Base-by-base conservation (phyloP, 768 basidiomycete genomes). In the Boletus rubescentipes region DNA sequence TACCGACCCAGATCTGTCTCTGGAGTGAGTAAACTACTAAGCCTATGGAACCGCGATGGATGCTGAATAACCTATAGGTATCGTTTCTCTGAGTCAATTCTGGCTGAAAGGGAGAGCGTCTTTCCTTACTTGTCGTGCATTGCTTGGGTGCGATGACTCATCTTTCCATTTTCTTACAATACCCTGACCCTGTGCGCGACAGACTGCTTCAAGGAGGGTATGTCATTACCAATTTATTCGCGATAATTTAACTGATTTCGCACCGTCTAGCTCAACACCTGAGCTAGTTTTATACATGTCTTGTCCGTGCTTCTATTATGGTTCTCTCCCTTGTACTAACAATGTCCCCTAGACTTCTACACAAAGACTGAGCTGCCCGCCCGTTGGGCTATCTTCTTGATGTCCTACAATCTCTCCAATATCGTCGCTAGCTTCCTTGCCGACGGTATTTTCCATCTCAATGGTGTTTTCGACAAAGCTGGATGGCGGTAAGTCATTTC, bases 361-460 rank as follows among this genome's bases (percentile, higher is more conserved):
- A 84, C 79, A 11, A 83, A 83, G 63, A 73, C 68, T 21, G 82
- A 83, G 61, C 73, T 86, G 16, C 61, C 62, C 9, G 46, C 62
- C 3, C 79, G 87, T 16, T 73, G 89, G 10, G 85, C 84, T 1
- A 81, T 77, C 60, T 87, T 88, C 74, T 89, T 84, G 85, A 74
- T 80, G 29, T 81, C 82, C 4, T 80, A 79, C 80, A 64, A 82
- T 78, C 2, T 73, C 79, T 4, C 67, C 78, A 68, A 77, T 41
- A 82, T 89, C 46, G 57, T 83, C 18, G 76, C 79, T 46, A 80
- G 82, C 4, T 88, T 91, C 66, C 62, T 88, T 9, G 87, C 84
- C 0, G 82, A 81, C 0, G 86, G 85, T 5, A 81, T 87, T 16
- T 70, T 87, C 12, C 59, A 46, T 20, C 55, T 61, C 4, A 15